Evolutionary conservation across 169 alveolate genomes (phyloP).

Genomic region (Plasmodium gaboni): DNA sequence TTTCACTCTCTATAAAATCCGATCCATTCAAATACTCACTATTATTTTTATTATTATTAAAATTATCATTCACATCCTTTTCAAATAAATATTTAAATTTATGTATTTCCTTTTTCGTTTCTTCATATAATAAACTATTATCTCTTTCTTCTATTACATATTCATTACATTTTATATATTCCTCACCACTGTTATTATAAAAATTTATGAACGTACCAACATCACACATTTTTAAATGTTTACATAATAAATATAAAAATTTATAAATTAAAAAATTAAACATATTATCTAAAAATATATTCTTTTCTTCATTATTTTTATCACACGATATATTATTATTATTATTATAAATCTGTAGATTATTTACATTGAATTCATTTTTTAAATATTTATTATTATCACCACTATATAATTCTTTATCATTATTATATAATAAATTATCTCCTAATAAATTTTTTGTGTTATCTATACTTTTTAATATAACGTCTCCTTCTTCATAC

Average conservation of each 20-base stretch:
- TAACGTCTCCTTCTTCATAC: conserved; percentile 3
- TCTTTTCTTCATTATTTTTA: conserved; percentile 18
- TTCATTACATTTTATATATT: background rate
- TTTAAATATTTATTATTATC: background rate
- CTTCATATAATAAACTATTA: conserved; percentile 5
- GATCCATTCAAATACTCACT: background rate
- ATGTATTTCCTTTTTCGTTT: conserved; percentile 21
- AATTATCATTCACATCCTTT: background rate
- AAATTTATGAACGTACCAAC: conserved; percentile 11
- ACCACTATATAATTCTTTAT: background rate
- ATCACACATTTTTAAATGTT: conserved; percentile 44
- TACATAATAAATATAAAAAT: conserved; percentile 34
- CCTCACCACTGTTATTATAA: conserved; percentile 19
- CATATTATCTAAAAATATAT: conserved; percentile 54
- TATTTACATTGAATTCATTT: background rate
- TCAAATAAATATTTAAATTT: conserved; percentile 4
- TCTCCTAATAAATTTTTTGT: background rate
- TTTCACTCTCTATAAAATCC: background rate
- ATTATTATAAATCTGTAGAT: background rate
- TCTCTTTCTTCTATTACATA: background rate
- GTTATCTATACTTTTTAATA: background rate
- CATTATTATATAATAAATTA: background rate
- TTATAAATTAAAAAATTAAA: conserved; percentile 68
- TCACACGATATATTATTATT: background rate
- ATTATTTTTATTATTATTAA: no score